phyloP scores from a whole-genome alignment of 441 rosid species.

The Croton setiger region DNA sequence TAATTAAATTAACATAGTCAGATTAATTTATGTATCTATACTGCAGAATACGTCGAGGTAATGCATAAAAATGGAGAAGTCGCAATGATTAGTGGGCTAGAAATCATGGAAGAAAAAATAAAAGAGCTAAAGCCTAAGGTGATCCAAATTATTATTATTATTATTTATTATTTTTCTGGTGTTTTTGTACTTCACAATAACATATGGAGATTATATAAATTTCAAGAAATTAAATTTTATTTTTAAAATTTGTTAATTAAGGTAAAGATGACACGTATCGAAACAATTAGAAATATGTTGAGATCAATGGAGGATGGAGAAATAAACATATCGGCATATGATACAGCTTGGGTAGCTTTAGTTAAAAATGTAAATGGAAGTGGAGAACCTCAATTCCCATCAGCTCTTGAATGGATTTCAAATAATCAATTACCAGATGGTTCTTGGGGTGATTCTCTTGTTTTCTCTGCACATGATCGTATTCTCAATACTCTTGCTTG shows the following conservation, averaged over 20 bases:
- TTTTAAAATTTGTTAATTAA: background rate
- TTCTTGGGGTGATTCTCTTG: conserved; percentile 77
- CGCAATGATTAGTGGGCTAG: too few species aligned
- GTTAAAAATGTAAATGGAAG: conserved; percentile 44
- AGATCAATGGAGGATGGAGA: conserved; percentile 78
- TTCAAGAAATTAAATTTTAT: background rate
- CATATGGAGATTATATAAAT: too few species aligned
- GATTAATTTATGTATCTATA: too few species aligned
- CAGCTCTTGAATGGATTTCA: conserved; percentile 71
- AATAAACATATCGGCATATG: conserved; percentile 79
- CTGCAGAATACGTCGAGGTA: too few species aligned
- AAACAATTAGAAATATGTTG: conserved; percentile 47
- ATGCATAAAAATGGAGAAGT: too few species aligned
- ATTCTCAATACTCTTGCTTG: conserved; percentile 81
- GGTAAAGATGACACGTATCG: conserved; percentile 36
- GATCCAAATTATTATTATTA: too few species aligned
- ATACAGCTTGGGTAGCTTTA: conserved; percentile 96
- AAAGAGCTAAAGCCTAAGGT: too few species aligned
- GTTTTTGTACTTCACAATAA: too few species aligned
- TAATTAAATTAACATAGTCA: too few species aligned
- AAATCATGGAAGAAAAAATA: too few species aligned
- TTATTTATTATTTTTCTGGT: too few species aligned
- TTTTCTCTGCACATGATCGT: conserved; percentile 75
- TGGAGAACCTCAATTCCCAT: conserved; percentile 71
- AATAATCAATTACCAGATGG: conserved; percentile 77